Percentiles rank a stretch among this genome's conserved stretches.
These are phyloP conservation scores for Hypoxylon subgilvum DNA, from an alignment of 495 filamentous ascomycete species.

Conservation along the genomic window DNA sequence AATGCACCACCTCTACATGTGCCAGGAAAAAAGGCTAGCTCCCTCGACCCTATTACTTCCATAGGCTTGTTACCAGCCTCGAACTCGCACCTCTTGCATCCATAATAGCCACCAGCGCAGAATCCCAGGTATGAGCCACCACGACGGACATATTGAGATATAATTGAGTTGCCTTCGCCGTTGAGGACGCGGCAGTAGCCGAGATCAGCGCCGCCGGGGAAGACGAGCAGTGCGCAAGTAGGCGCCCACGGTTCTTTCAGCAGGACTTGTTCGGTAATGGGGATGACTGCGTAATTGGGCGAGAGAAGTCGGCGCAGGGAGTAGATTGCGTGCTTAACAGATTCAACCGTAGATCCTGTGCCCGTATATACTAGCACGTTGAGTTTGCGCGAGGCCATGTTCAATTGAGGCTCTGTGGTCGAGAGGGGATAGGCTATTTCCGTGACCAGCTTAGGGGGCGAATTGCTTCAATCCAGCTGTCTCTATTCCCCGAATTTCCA, in stretches of 20 bases:
- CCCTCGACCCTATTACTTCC: constrained; percentile 85
- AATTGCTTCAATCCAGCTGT: constrained; percentile 18
- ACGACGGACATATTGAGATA: constrained; percentile 81
- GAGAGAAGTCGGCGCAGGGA: constrained; percentile 88
- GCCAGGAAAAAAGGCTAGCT: constrained; percentile 87
- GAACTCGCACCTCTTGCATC: constrained; percentile 79
- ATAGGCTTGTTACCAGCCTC: constrained; percentile 81
- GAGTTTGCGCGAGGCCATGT: constrained; percentile 68
- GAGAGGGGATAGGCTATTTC: neutral
- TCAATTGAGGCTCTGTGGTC: constrained; percentile 35
- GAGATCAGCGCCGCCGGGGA: constrained; percentile 94
- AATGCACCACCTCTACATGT: constrained; percentile 87
- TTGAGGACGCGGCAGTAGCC: constrained; percentile 89
- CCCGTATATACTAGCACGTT: constrained; percentile 91
- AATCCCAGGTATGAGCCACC: constrained; percentile 89
- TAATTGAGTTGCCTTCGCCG: constrained; percentile 82
- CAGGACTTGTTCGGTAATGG: constrained; percentile 76
- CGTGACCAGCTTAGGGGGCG: neutral
- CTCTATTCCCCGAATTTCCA: constrained; percentile 27
- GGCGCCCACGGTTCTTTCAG: constrained; percentile 91
- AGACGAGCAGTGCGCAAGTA: constrained; percentile 85
- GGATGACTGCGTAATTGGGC: constrained; percentile 89
- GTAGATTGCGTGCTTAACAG: constrained; percentile 87
- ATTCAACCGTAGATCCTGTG: constrained; percentile 82
- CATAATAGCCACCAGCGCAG: constrained; percentile 96